phyloP scores from a whole-genome alignment of 1,139 yeast species.

The Meyerozyma elateridarum region DNA sequence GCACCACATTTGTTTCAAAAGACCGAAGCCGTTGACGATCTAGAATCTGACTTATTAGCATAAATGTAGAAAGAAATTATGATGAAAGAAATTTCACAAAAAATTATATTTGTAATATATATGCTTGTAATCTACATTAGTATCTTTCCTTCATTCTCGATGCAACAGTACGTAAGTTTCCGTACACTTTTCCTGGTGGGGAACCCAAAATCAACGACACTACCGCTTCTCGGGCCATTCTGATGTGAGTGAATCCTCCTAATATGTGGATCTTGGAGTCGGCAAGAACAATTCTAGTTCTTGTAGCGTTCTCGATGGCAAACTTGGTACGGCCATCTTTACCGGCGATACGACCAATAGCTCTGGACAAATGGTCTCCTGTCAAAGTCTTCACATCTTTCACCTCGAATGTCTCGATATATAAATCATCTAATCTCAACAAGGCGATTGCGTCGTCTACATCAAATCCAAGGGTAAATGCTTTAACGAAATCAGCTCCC shows the following conservation, averaged over 20 bases:
- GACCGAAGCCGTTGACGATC: slow-evolving; percentile 47
- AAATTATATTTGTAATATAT: slow-evolving; percentile 2
- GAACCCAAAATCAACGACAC: slow-evolving; percentile 93
- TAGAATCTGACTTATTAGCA: slow-evolving; percentile 31
- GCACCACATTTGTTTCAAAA: slow-evolving; percentile 53
- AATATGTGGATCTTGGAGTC: slow-evolving; percentile 93
- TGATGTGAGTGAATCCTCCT: slow-evolving; percentile 94
- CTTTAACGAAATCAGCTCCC: slow-evolving; percentile 94
- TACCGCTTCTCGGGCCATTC: slow-evolving; percentile 96
- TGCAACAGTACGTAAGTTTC: slow-evolving; percentile 93
- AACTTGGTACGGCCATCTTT: slow-evolving; percentile 98
- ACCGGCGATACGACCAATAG: slow-evolving; percentile 99
- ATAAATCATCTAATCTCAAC: slow-evolving; percentile 87
- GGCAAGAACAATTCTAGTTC: slow-evolving; percentile 96
- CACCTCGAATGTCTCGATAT: slow-evolving; percentile 93
- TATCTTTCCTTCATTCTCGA: slow-evolving; percentile 96
- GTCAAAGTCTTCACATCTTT: slow-evolving; percentile 93
- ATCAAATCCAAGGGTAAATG: slow-evolving; percentile 93
- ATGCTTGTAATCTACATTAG: slow-evolving; percentile 24
- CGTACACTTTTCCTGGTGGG: slow-evolving; percentile 98
- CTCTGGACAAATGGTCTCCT: slow-evolving; percentile 96
- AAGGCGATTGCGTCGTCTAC: slow-evolving; percentile 95
- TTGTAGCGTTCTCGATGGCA: slow-evolving; percentile 96
- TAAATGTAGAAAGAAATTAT: too few relatives aligned
- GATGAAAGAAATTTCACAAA: too few relatives aligned